Base-by-base conservation (phyloP, 2,329 filamentous ascomycete genomes). In the Fusarium begoniae region DNA sequence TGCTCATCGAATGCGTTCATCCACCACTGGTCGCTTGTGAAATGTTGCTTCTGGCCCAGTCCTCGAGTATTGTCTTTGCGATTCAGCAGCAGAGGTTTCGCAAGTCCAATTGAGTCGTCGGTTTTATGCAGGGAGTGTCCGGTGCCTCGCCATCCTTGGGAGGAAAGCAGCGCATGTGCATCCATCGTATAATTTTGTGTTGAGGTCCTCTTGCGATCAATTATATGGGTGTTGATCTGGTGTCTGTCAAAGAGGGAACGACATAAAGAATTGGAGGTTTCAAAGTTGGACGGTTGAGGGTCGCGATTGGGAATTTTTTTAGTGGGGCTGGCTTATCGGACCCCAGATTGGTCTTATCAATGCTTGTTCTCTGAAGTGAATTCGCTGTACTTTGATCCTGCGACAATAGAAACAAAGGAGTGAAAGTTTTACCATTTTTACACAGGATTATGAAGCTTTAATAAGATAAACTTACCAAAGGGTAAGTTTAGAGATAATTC, bases 1-100 rank as follows among this genome's bases (percentile, higher is more conserved):
- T 95, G 95, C 81, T 95, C 92, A 83, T 98, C 96, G 76, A 98
- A 98, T 17, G 96, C 96, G 66, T 94, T 92, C 83, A 98, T 88
- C 96, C 96, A 99, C 96, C 96, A 99, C 81, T 98, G 95, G 80
- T 98, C 96, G 76, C 87, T 89, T 28, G 88, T 89, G 71, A 87
- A 87, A 72, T 90, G 88, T 66, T 87, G 86, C 81, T 94, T 94
- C 80, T 93, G 91, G 62, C 96, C 96, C 10, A 98, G 86, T 30
- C 96, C 96, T 60, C 93, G 87, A 35, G 89, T 92, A 82, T 97
- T 93, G 77, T 92, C 88, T 83, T 97, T 97, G 77, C 93, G 92
- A 67, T 93, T 91, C 64, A 98, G 89, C 43, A 97, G 90, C 35
- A 98, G 88, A 10, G 96, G 96, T 77, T 93, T 93, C 32, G 91